Evolutionary conservation across 2,329 filamentous ascomycete genomes (phyloP), one percentile per base, ranked within the genome.

Genomic region (Aureobasidium sp.): DNA sequence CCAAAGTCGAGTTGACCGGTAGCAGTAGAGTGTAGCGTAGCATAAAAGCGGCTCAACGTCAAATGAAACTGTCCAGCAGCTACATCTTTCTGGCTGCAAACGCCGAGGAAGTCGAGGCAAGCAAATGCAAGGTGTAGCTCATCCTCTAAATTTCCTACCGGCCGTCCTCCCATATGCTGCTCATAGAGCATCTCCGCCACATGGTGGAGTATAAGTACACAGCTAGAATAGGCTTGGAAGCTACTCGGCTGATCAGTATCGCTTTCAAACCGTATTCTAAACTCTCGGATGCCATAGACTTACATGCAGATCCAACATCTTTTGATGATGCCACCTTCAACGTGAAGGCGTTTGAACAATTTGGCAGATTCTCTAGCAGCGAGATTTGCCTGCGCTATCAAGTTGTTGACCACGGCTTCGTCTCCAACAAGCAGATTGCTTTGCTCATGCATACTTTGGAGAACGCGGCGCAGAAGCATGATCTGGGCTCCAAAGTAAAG

Each of bases 281-380:
- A 29, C 9, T 9, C 10, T 23, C 5, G 21, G 7, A 21, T 21
- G 3, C 3, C 9, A 1, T 1, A n/a, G 23, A 57, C 60, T 61
- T 6, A 61, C 60, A 61, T 61, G 60, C 50, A 54, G 4, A 61
- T 31, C 60, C 60, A 61, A 27, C 60, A 61, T 47, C 35, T 40
- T 27, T 49, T n/a, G n/a, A 61, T 11, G 10, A 61, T 45, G 17
- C 51, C 43, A 6, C 50, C 43, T 9, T 61, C 60, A 13, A 42
- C 23, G 5, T 10, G 7, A 9, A 61, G 10, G 15, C 23, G 37
- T n/a, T 15, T 19, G 23, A 61, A 61, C 5, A 61, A 19, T n/a
- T 33, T 49, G 6, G 51, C 60, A 23, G 60, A 57, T 13, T 55
- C 40, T 40, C 33, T 42, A 4, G 60, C 50, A 25, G 51, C 60